Evolutionary conservation across 257 asterid species (phyloP), one percentile per base, ranked within the genome.

Genomic region (Euphrasia confusa): DNA sequence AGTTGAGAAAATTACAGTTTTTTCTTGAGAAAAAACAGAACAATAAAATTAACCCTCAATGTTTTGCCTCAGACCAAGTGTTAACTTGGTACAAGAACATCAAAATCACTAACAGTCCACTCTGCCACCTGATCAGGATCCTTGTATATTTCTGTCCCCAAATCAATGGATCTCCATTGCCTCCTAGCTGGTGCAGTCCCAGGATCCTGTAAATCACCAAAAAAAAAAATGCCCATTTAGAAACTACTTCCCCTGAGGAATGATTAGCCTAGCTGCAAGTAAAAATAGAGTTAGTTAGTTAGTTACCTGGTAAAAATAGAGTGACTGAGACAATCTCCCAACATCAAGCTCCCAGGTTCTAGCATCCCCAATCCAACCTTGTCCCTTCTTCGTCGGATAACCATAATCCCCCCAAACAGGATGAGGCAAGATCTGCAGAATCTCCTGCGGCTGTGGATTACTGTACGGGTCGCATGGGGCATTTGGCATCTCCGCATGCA

Each of bases 381-480:
- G 76, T 17, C 97, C 95, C 72, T 72, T 79, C 58, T 28, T 68
- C 0, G 86, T 82, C 3, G 97, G 94, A 56, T 89, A 89, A 0
- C 95, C 95, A 60, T 86, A 89, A 10, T 70, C 80, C 2, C 84
- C 95, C 95, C 97, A 86, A 53, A 79, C 94, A 10, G 91, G 84
- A 47, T 89, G 94, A n/a, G 95, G 97, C 70, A 86, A 61, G 55
- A 84, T 76, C 74, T 89, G 97, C 76, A 89, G 15, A 32, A 89
- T 89, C 80, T 89, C 97, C 61, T 86, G 97, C 53, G 97, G 78
- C 56, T 86, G 97, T 60, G 97, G 95, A 72, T 89, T 89, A 42
- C 94, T 89, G 18, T 68, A 89, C 0, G 94, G 89, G 48, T 89
- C 97, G 71, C 97, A 89, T 70, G 73, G 9, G 1, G 5, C 58